These are phyloP conservation scores for Echeveria elegans DNA, from an alignment of 164 flowering plant genomes.

Conservation along the genomic window DNA sequence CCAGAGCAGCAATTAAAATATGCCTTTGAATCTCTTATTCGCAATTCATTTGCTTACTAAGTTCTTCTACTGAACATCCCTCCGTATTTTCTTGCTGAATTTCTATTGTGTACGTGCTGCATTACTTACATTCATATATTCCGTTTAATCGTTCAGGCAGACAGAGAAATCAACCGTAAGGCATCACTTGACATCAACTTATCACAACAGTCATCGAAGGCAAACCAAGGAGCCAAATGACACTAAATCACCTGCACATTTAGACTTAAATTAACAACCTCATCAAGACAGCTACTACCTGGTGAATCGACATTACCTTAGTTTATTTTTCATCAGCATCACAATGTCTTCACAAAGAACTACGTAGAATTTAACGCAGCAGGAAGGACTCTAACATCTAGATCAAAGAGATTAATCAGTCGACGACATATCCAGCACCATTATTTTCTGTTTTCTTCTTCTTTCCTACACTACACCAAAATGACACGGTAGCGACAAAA, in stretches of 20 bases:
- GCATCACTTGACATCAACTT: neutral
- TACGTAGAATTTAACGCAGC: no score
- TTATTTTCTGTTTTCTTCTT: neutral
- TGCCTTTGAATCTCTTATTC: neutral
- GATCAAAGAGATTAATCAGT: no score
- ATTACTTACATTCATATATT: neutral
- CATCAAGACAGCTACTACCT: neutral
- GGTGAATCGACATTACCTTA: no score
- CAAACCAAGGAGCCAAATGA: neutral
- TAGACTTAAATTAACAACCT: neutral
- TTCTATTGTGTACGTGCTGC: neutral
- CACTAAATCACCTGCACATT: neutral
- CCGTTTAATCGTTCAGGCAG: neutral
- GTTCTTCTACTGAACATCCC: neutral
- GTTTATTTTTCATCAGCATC: no score
- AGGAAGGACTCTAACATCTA: no score
- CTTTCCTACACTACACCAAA: no score
- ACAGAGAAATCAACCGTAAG: constrained; percentile 2
- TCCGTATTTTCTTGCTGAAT: neutral
- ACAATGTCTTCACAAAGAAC: no score
- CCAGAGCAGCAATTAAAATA: constrained; percentile 1
- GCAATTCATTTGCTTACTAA: neutral
- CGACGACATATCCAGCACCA: no score
- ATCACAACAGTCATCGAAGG: neutral
- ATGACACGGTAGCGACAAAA: no score